Evolutionary conservation across 345 rosid genomes (phyloP), one percentile per base, ranked within the genome.

Genomic region (Salix arbutifolia): DNA sequence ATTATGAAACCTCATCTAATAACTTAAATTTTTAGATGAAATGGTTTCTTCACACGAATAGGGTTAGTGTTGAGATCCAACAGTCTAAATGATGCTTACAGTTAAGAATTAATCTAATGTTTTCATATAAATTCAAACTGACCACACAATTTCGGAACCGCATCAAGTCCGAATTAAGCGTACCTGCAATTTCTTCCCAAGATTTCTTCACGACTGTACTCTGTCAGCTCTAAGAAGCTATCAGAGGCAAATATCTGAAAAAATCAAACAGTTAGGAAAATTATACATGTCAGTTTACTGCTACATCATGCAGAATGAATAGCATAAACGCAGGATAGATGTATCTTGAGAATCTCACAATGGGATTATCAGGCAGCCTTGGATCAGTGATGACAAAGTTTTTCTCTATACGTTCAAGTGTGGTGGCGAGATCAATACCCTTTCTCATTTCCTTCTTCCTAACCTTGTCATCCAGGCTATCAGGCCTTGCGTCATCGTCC

Each of bases 331-430:
- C 12, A 14, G 77, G 37, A 28, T 4, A 28, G 31, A 44, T 44
- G 50, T 13, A 44, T 44, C 50, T 56, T 10, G 33, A 67, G 67
- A 65, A 42, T 60, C 94, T 88, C 91, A 95, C 99, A 74, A 95
- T 95, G 86, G 99, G 99, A 81, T 95, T 95, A 80, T 95, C 99
- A 19, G 99, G 97, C 71, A 95, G 90, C 84, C 99, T 84, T 53
- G 99, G 99, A 89, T 95, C 99, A 8, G 97, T 95, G 50, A 95
- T 93, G 88, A 95, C 99, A 77, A 95, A 95, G 75, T 95, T 95
- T 74, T 95, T 95, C 91, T 95, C 99, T 11, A 95, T 95, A 84
- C 99, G 99, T 80, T 95, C 99, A 2, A 95, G 97, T 8, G 99
- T 95, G 25, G 99, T 95, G 2, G 99, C 99, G 5, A 95, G 88